Conservation (phyloP, 257 asterid species). For the Datura wrightii region DNA sequence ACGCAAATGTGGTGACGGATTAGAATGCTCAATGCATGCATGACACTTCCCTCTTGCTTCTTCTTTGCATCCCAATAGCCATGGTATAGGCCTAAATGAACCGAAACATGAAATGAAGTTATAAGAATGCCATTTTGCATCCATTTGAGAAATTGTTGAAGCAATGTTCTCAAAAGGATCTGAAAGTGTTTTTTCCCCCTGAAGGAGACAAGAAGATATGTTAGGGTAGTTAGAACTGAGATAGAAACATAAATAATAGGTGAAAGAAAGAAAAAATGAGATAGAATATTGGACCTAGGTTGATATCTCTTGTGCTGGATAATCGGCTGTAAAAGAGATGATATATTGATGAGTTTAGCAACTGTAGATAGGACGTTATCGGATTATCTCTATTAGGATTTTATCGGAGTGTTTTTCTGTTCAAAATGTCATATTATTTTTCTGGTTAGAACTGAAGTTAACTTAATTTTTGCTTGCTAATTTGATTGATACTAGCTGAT, state of each 20-base stretch:
- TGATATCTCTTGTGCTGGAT: not conserved
- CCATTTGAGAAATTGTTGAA: conserved; percentile 7
- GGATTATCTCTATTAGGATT: not conserved
- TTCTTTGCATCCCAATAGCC: not conserved
- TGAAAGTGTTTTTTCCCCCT: not conserved
- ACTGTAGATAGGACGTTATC: not conserved
- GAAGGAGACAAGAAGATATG: not conserved
- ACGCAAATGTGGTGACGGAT: not conserved
- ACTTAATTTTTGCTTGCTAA: not conserved
- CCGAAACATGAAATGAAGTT: conserved; percentile 20
- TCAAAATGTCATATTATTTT: not conserved
- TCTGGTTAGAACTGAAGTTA: not conserved
- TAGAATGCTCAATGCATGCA: not conserved
- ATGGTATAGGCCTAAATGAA: conserved; percentile 3
- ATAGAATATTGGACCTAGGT: not conserved
- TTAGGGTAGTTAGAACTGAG: not conserved
- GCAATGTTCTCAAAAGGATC: conserved; percentile 9
- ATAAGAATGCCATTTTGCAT: not conserved
- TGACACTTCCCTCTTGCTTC: not conserved
- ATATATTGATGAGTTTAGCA: not conserved
- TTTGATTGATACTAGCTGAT: not conserved
- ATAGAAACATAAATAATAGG: not conserved
- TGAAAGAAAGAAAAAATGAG: not conserved
- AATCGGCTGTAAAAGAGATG: not conserved
- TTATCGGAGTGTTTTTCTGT: not conserved